Evolutionary conservation across 371 early-diverging fungal genomes (phyloP).

Genomic region (Dichotomocladium elegans): DNA sequence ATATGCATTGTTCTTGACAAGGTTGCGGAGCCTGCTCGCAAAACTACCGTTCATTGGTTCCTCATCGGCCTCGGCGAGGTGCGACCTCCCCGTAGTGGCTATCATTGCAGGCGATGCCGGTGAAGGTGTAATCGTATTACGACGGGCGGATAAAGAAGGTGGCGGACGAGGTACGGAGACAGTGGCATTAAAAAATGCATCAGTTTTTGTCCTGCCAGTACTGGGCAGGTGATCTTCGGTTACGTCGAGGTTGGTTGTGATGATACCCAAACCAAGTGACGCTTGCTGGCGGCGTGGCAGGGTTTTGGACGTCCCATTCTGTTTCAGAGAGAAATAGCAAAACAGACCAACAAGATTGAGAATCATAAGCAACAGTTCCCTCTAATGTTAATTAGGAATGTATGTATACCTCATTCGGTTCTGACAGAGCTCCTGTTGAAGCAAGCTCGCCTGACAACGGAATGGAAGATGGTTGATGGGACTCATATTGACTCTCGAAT

Average conservation of each 20-base stretch:
- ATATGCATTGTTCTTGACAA: conserved; percentile 26
- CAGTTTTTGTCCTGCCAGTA: conserved; percentile 19
- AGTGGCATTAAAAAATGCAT: conserved; percentile 31
- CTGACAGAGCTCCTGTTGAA: too few relatives aligned
- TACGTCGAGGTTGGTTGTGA: conserved; percentile 19
- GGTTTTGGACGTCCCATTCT: too few relatives aligned
- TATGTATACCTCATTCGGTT: too few relatives aligned
- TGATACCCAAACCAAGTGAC: conserved; percentile 31
- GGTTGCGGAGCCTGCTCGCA: conserved; percentile 25
- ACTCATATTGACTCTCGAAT: too few relatives aligned
- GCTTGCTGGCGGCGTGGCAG: conserved; percentile 25
- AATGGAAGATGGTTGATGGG: too few relatives aligned
- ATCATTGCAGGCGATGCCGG: not conserved
- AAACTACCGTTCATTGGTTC: conserved; percentile 1
- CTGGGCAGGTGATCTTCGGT: conserved; percentile 1
- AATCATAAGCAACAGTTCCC: too few relatives aligned
- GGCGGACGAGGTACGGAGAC: conserved; percentile 35
- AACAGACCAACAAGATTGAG: too few relatives aligned
- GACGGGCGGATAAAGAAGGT: conserved; percentile 21
- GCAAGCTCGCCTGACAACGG: too few relatives aligned
- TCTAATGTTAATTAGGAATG: too few relatives aligned
- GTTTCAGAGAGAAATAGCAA: too few relatives aligned
- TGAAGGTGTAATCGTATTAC: not conserved
- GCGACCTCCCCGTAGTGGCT: not conserved
- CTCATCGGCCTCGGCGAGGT: not conserved